phyloP scores from a whole-genome alignment of 1,284 basidiomycete species.

The Salmacisia buchloeana region DNA sequence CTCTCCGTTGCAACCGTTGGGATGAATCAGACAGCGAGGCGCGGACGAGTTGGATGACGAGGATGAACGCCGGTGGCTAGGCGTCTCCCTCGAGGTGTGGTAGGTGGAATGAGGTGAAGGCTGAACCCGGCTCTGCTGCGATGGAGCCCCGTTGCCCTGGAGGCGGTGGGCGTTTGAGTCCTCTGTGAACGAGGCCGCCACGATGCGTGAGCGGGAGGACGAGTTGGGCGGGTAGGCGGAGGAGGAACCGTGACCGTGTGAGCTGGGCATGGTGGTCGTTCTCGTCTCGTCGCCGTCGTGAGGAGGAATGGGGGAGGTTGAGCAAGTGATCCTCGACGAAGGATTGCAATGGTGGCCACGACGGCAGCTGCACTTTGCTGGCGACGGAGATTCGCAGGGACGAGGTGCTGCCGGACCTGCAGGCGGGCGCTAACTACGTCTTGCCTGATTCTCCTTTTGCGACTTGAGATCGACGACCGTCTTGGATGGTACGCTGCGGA shows the following conservation, averaged over 20 bases:
- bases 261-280: not conserved
- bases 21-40: not conserved
- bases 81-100: not conserved
- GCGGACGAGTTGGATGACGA: too few relatives aligned
- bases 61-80: too few relatives aligned
- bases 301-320: not conserved
- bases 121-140: not conserved
- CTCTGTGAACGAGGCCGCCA: too few relatives aligned
- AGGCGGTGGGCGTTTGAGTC: too few relatives aligned
- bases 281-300: not conserved
- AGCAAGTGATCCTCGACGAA: not conserved
- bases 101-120: not conserved
- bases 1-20: not conserved
- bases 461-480: too few relatives aligned
- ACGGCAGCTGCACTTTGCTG: too few relatives aligned
- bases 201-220: not conserved
- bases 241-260: not conserved
- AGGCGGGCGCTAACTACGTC: too few relatives aligned
- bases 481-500: too few relatives aligned
- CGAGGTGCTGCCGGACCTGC: too few relatives aligned
- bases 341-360: not conserved
- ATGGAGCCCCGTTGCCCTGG: not conserved
- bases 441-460: too few relatives aligned
- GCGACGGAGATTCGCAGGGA: too few relatives aligned
- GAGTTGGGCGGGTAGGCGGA: not conserved